These are phyloP conservation scores for Sporothrix pseudoabietina DNA, from an alignment of 2,329 filamentous ascomycete genomes.

Conservation along the genomic window DNA sequence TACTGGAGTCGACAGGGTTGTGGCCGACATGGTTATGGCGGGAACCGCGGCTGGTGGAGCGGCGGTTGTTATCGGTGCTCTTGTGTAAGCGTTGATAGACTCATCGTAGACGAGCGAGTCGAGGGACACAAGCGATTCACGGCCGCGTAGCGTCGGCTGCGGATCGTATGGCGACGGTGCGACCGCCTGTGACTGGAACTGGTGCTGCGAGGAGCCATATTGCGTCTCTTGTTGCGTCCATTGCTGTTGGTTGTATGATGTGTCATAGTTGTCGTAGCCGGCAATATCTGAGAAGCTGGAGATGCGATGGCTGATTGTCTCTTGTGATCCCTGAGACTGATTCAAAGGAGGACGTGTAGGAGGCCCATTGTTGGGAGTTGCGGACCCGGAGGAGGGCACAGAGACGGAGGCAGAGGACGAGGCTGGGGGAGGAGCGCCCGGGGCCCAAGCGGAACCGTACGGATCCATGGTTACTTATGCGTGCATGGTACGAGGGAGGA, in stretches of 20 bases:
- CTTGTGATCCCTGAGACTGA: constrained; percentile 1
- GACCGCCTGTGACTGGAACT: background rate
- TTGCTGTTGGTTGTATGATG: constrained; percentile 32
- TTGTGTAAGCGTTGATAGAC: constrained; percentile 25
- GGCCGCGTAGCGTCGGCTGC: constrained; percentile 38
- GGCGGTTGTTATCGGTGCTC: background rate
- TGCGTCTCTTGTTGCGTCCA: background rate
- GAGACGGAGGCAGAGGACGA: background rate
- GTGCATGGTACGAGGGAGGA: constrained; percentile 20
- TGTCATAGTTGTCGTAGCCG: constrained; percentile 56
- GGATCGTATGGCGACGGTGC: constrained; percentile 11
- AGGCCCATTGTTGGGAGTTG: constrained; percentile 12
- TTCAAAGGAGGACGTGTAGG: background rate
- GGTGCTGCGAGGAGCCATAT: background rate
- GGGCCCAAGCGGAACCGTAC: constrained; percentile 24
- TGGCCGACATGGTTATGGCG: background rate
- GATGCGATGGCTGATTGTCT: constrained; percentile 34
- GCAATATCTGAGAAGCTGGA: constrained; percentile 41
- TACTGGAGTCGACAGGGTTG: background rate
- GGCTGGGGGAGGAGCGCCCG: constrained; percentile 2
- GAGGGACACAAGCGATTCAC: constrained; percentile 48
- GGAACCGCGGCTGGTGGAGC: background rate
- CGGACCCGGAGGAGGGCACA: constrained; percentile 12
- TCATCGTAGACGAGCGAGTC: constrained; percentile 38
- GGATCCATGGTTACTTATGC: constrained; percentile 31